Evolutionary conservation across 2,329 filamentous ascomycete species (phyloP), one percentile per base, ranked within the genome.

Genomic region (Westerdykella aurantiaca): DNA sequence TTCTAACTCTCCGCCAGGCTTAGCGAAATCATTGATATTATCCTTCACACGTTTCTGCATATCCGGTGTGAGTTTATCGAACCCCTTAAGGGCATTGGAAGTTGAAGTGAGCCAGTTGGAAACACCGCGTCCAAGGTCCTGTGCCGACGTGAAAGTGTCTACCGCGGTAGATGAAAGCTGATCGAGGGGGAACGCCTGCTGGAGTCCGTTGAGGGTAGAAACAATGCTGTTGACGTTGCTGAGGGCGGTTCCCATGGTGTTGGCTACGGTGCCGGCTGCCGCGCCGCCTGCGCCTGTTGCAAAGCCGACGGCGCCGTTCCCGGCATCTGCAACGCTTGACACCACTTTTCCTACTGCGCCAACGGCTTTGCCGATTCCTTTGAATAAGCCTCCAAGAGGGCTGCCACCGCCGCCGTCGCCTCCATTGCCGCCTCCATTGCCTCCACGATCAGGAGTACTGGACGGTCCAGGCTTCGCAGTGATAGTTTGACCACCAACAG

Each of bases 141-240:
- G 45, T 14, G 42, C 50, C 25, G 37, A 18, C 5, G 33, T 39
- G 12, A 47, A 40, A 2, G 43, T 37, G 2, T 41, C 29, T 5
- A 50, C 17, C 1, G 44, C 48, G 13, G 29, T 25, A 13, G 47
- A 17, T 2, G 43, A 42, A 4, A 51, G 41, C 23, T 43, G 25
- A 10, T 41, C 42, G 2, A 41, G 31, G 9, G 42, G 38, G 6
- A 55, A 45, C 5, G 44, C 17, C n/a, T 51, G 23, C 21, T 53
- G 48, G 3, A 55, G 47, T 17, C 52, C 52, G 39, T 55, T 55
- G n/a, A 55, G 17, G 1, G 43, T 39, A 17, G 48, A 45, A 14
- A 53, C 43, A 4, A 51, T 10, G 18, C 35, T 41, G 16, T 38
- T 38, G 9, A 41, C 35, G 29, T 38, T 38, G 11, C 35, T 34